phyloP scores from a whole-genome alignment of 805 yeast genomes.

The Lachancea nothofagi region DNA sequence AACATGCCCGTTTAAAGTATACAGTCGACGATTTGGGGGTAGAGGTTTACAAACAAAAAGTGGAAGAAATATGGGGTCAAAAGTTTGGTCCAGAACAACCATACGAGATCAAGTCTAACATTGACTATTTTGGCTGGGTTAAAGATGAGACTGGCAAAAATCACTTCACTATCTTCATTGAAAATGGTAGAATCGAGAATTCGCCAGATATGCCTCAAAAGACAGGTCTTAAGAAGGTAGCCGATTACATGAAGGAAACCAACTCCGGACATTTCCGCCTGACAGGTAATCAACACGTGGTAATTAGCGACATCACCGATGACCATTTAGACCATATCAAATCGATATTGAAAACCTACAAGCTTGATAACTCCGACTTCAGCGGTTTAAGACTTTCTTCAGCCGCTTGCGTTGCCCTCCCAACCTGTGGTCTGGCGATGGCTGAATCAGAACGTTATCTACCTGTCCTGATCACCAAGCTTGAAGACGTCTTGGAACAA shows the following conservation, averaged over 20 bases:
- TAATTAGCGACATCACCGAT: conserved; percentile 68
- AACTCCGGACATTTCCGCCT: conserved; percentile 83
- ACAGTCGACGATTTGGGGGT: conserved; percentile 93
- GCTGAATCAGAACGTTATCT: conserved; percentile 91
- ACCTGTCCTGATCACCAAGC: conserved; percentile 73
- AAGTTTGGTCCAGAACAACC: conserved; percentile 64
- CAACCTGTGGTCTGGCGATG: conserved; percentile 98
- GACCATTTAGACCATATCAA: conserved; percentile 60
- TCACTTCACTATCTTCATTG: conserved; percentile 91
- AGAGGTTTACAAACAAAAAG: conserved; percentile 70
- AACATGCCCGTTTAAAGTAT: conserved; percentile 95
- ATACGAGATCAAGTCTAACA: conserved; percentile 77
- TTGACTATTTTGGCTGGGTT: conserved; percentile 91
- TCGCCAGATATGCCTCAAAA: conserved; percentile 86
- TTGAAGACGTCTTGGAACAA: conserved; percentile 85
- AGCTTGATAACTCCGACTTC: conserved; percentile 76
- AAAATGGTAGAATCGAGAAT: conserved; percentile 94
- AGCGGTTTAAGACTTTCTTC: conserved; percentile 84
- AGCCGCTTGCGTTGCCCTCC: conserved; percentile 96
- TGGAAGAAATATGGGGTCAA: conserved; percentile 78
- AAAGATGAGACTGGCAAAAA: conserved; percentile 77
- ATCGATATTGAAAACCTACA: conserved; percentile 59
- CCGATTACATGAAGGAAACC: conserved; percentile 54
- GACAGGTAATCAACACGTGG: conserved; percentile 92
- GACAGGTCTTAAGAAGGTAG: conserved; percentile 76